Evolutionary conservation across 148 eudicot species (phyloP), one percentile per base, ranked within the genome.

Genomic region (Amaranthus hypochondriacus): DNA sequence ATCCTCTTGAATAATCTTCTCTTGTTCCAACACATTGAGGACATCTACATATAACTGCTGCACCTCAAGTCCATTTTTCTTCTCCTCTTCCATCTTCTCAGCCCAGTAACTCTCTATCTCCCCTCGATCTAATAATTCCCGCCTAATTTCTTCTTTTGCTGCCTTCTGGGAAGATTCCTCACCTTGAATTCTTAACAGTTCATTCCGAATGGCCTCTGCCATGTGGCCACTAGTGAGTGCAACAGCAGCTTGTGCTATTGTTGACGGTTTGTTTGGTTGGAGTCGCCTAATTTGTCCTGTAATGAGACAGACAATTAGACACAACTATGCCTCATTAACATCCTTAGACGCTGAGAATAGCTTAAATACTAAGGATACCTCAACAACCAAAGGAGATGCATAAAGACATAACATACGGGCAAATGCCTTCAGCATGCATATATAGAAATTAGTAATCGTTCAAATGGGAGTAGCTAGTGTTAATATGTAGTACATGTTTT

Each of bases 221-320:
- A 87, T 86, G 77, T 90, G 85, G 66, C 97, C 98, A 71, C 93
- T 88, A 48, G 93, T 84, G 39, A 95, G 87, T 53, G 92, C 93
- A 54, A 95, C 97, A 54, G 97, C 97, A 61, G 88, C 98, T 81
- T 92, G 98, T 51, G 90, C 96, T 73, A 85, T 86, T 68, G 96
- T 90, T 81, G 86, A 85, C 64, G 98, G 98, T 79, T 87, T 95
- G 72, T 73, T 81, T 73, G 97, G 96, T 80, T 92, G 97, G 75
- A 92, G 87, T 75, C 98, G 84, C 80, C 84, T 95, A 75, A 78
- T 84, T 78, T 87, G 83, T 61, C 98, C 98, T 95, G 87, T 72
- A 71, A 77, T 79, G 59, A 70, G 56, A 71, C 51, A 48, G 56
- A 3, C 53, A 48, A 39, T 51, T 66, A 67, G 46, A 78, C 2